These are phyloP conservation scores for Picochlorum sp. DNA, from an alignment of 139 green algal genomes.

Conservation along the genomic window DNA sequence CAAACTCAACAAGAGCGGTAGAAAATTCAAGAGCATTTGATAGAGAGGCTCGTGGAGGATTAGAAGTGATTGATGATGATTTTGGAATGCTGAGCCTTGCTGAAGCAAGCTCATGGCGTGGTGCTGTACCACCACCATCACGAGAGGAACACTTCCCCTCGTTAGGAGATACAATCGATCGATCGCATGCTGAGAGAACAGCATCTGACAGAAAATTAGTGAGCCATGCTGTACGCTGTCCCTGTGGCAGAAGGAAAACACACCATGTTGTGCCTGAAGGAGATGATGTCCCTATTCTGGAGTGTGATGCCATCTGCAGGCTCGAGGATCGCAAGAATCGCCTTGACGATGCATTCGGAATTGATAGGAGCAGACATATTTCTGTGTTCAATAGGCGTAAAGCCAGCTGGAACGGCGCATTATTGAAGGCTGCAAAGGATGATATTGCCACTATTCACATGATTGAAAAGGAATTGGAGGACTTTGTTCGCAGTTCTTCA, in stretches of 20 bases:
- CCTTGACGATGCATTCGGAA: slow-evolving; percentile 60
- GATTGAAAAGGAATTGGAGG: slow-evolving; percentile 45
- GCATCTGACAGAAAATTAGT: slow-evolving; percentile 20
- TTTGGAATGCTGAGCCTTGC: slow-evolving; percentile 6
- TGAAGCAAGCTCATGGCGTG: not conserved
- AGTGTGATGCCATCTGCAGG: slow-evolving; percentile 47
- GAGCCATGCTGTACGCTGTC: slow-evolving; percentile 33
- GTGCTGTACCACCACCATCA: not conserved
- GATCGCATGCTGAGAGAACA: not conserved
- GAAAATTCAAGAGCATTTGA: slow-evolving; percentile 4
- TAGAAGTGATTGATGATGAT: slow-evolving; percentile 61
- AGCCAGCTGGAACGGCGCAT: slow-evolving; percentile 11
- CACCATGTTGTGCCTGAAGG: slow-evolving; percentile 44
- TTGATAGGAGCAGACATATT: slow-evolving; percentile 37
- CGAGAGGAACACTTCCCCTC: slow-evolving; percentile 23
- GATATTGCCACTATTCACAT: slow-evolving; percentile 29
- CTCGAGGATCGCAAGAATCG: slow-evolving; percentile 22
- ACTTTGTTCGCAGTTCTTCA: slow-evolving; percentile 33
- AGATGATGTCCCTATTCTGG: slow-evolving; percentile 25
- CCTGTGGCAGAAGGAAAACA: slow-evolving; percentile 43
- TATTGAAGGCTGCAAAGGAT: slow-evolving; percentile 41
- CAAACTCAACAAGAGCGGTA: not conserved
- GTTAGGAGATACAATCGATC: slow-evolving; percentile 3
- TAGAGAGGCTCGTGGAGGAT: slow-evolving; percentile 30
- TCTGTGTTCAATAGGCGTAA: slow-evolving; percentile 40